Percentiles rank a stretch among this genome's conserved stretches.
These are phyloP conservation scores for Fusarium armeniacum DNA, from an alignment of 2,329 filamentous ascomycete genomes.

Conservation along the genomic window DNA sequence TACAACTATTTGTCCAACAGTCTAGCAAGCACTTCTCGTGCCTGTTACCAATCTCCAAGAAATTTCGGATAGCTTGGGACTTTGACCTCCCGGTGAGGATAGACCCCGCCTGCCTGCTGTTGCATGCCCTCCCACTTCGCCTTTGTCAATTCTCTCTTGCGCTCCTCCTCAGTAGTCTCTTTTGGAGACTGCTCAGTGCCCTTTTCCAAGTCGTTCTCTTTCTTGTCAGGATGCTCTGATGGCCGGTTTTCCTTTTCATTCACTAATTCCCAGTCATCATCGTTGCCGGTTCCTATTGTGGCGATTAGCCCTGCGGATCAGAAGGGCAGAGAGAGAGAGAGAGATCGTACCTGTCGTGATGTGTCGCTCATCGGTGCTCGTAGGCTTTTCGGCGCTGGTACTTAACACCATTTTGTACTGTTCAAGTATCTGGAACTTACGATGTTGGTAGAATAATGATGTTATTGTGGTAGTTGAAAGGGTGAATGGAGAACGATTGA, in stretches of 20 bases:
- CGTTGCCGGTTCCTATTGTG: not conserved
- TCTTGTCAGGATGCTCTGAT: accelerated
- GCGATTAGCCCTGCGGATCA: not conserved
- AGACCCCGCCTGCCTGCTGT: not conserved
- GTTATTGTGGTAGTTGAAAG: too few species aligned
- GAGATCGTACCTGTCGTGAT: not conserved
- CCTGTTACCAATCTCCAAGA: slow-evolving; percentile 4
- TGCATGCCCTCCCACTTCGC: slow-evolving; percentile 3
- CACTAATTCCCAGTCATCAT: slow-evolving; percentile 31
- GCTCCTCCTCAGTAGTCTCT: not conserved
- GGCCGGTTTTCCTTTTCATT: not conserved
- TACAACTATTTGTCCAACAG: not conserved
- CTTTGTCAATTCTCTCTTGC: not conserved
- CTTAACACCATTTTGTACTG: not conserved
- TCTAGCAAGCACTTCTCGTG: accelerated
- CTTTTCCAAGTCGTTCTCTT: not conserved
- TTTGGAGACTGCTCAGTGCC: accelerated
- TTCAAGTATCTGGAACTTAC: accelerated
- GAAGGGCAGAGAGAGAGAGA: not conserved
- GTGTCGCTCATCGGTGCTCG: accelerated
- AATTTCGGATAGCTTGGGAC: slow-evolving; percentile 13
- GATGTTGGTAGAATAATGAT: too few species aligned
- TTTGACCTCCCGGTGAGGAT: slow-evolving; percentile 5
- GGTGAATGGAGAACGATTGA: not conserved
- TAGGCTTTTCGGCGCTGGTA: not conserved